Conservation (phyloP, 2,329 filamentous ascomycete genomes). For the Ophiostoma perfectum region DNA sequence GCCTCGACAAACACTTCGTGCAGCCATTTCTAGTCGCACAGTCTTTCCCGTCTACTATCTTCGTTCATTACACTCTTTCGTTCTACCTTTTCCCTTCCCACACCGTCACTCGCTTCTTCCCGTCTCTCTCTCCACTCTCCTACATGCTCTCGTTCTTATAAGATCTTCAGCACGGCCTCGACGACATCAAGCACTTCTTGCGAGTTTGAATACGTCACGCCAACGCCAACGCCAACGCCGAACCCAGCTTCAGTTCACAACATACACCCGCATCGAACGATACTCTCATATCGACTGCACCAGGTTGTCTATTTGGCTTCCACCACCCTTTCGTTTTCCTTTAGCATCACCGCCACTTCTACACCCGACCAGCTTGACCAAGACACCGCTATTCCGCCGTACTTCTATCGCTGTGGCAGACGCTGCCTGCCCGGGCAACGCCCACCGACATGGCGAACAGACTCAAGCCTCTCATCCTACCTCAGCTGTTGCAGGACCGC, state of each 20-base stretch:
- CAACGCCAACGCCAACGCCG: neutral
- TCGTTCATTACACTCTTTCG: neutral
- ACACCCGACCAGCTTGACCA: neutral
- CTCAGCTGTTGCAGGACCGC: constrained; percentile 49
- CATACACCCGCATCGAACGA: neutral
- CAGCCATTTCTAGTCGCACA: neutral
- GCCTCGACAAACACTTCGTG: too few species aligned
- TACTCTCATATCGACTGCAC: too few species aligned
- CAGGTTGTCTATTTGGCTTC: too few species aligned
- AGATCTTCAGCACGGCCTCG: neutral
- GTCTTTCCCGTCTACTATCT: neutral
- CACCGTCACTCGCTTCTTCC: constrained; percentile 3
- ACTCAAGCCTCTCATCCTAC: constrained; percentile 50
- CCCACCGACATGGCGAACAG: constrained; percentile 40
- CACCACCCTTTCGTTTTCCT: neutral
- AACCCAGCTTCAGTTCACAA: neutral
- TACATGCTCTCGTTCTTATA: neutral
- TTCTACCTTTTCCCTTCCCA: neutral
- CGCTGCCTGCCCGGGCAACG: constrained; percentile 13
- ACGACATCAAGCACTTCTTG: neutral
- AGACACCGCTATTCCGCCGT: neutral
- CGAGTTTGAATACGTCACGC: too few species aligned
- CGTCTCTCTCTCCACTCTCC: neutral
- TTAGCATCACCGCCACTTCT: neutral
- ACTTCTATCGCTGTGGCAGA: constrained; percentile 13